Conservation (phyloP, 768 basidiomycete genomes). For the Boletus fagicola region DNA sequence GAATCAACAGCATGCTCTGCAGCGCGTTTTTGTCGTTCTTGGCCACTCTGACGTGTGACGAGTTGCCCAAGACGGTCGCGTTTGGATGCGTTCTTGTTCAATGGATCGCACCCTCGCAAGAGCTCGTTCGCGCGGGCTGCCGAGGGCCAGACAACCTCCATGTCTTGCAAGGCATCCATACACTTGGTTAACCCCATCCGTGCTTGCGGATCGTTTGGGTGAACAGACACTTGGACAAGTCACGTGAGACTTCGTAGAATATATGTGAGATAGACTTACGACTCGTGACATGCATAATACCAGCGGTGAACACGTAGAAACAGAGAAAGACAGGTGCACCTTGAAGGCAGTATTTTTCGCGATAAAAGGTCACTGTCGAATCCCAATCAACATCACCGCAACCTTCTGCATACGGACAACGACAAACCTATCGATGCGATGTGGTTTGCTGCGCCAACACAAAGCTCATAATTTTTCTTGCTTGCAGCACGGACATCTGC, state of each 20-base stretch:
- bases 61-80: constrained; percentile 7
- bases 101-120: constrained; percentile 57
- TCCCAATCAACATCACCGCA: not conserved
- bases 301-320: constrained; percentile 79
- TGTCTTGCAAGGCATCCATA: constrained; percentile 61
- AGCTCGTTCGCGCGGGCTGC: constrained; percentile 74
- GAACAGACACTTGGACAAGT: constrained; percentile 50
- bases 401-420: not conserved
- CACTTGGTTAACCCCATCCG: constrained; percentile 60
- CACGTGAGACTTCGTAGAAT: constrained; percentile 1
- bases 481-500: constrained; percentile 51
- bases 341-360: constrained; percentile 58
- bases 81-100: constrained; percentile 11
- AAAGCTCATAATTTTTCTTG: constrained; percentile 69
- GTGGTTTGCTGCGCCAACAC: constrained; percentile 74
- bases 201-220: constrained; percentile 69
- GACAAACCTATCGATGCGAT: constrained; percentile 65
- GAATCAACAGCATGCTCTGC: constrained; percentile 52
- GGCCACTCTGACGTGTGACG: constrained; percentile 13
- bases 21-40: constrained; percentile 54
- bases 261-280: constrained; percentile 43
- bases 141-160: constrained; percentile 74
- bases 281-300: constrained; percentile 74
- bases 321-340: constrained; percentile 67
- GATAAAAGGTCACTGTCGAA: constrained; percentile 52